Conservation (phyloP, 345 rosid genomes). For the Eucalyptus erythrocorys region DNA sequence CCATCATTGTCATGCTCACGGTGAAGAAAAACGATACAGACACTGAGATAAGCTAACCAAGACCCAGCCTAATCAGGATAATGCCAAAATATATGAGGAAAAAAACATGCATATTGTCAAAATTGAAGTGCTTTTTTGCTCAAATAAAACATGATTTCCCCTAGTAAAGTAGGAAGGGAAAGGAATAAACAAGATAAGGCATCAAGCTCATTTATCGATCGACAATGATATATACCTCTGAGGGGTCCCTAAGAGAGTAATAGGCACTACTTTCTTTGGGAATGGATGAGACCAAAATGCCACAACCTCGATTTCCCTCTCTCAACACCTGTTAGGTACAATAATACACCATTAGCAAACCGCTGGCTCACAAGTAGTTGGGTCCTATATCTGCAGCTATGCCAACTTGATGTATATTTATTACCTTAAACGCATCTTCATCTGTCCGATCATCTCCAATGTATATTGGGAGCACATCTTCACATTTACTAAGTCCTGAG, state of each 20-base stretch:
- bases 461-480: conserved; percentile 89
- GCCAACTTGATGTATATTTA: background rate
- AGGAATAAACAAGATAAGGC: background rate
- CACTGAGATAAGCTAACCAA: background rate
- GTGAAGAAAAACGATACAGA: background rate
- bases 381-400: background rate
- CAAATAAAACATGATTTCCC: background rate
- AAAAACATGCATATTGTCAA: background rate
- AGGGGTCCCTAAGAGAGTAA: conserved; percentile 79
- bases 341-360: background rate
- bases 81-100: background rate
- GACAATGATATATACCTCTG: conserved; percentile 40
- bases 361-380: background rate
- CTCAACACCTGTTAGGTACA: conserved; percentile 44
- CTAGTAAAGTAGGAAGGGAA: background rate
- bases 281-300: conserved; percentile 67
- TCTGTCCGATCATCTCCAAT: conserved; percentile 96
- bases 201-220: background rate
- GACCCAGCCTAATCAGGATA: background rate
- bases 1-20: background rate
- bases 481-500: conserved; percentile 53
- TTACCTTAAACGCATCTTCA: conserved; percentile 94
- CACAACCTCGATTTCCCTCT: conserved; percentile 64
- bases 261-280: conserved; percentile 80
- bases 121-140: background rate